Evolutionary conservation across 352 stramenopile genomes (phyloP), one percentile per base, ranked within the genome.

Genomic region (Phytophthora sp.): DNA sequence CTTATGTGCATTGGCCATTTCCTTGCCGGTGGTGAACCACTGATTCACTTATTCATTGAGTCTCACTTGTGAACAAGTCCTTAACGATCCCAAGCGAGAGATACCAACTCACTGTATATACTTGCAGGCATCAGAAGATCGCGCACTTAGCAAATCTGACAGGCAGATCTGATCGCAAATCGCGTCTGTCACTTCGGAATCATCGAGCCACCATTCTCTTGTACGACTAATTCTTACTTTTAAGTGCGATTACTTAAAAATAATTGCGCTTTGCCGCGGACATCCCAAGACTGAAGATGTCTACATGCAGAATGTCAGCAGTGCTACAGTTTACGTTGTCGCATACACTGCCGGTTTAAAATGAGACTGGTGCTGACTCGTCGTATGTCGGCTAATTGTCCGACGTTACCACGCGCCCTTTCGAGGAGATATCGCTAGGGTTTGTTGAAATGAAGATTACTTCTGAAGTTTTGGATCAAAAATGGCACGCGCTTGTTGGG

Each of bases 91-190:
- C 16, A 24, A 45, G 38, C 24, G 38, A 45, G 38, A 44, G 12
- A 13, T 24, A 35, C 23, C 24, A 33, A 51, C 4, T 51, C 23
- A 21, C 24, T 15, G 15, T 30, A 12, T 29, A 23, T n/a, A n/a
- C n/a, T n/a, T n/a, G n/a, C n/a, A n/a, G n/a, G n/a, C n/a, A 26
- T 13, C 41, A 33, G 35, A 21, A 57, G 33, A 56, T 30, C 20
- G 38, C 38, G 20, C 38, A 45, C 16, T 16, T 24, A 29, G 31
- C 49, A 57, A 57, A 46, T 57, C 31, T 57, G 49, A 44, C 46
- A 18, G 45, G 46, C 46, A 55, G 8, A 38, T 24, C 45, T 53
- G 45, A 12, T 36, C 45, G 26, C 45, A 41, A 39, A 55, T 55
- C 18, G 49, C 49, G 31, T 45, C 30, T 57, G 49, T 57, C 30